Evolutionary conservation across 2,329 filamentous ascomycete species (phyloP).

Genomic region (Fusarium sp.): DNA sequence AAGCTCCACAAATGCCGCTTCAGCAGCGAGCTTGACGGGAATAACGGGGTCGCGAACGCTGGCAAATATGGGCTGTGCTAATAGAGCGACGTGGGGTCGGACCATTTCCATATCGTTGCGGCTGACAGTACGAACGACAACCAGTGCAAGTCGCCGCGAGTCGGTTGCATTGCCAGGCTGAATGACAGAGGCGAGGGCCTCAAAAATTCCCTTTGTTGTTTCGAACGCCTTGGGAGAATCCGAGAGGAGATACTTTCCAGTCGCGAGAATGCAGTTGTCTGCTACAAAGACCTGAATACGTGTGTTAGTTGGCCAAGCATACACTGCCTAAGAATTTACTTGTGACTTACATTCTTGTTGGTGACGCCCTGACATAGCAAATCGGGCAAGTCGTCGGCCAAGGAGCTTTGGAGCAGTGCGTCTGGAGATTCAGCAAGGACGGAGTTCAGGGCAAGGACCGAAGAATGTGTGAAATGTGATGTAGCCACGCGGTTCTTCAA

Average conservation of each 20-base stretch:
- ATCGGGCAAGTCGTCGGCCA: slow-evolving; percentile 79
- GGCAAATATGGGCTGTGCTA: slow-evolving; percentile 88
- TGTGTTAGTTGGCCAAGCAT: background rate
- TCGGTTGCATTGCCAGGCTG: slow-evolving; percentile 83
- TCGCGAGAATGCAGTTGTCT: slow-evolving; percentile 88
- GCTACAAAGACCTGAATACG: slow-evolving; percentile 76
- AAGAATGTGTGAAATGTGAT: slow-evolving; percentile 78
- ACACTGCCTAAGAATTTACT: background rate
- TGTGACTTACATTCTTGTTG: slow-evolving; percentile 74
- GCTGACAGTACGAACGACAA: slow-evolving; percentile 86
- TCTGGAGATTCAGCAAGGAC: slow-evolving; percentile 84
- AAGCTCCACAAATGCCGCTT: slow-evolving; percentile 91
- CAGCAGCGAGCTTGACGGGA: slow-evolving; percentile 93
- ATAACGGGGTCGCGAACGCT: slow-evolving; percentile 92
- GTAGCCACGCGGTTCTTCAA: slow-evolving; percentile 82
- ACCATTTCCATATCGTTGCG: slow-evolving; percentile 83
- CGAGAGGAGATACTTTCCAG: slow-evolving; percentile 87
- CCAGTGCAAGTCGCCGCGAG: slow-evolving; percentile 85
- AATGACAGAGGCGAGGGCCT: slow-evolving; percentile 79
- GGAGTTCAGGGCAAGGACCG: slow-evolving; percentile 88
- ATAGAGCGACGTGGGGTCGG: slow-evolving; percentile 80
- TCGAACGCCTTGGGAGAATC: slow-evolving; percentile 78
- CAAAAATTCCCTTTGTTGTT: slow-evolving; percentile 80
- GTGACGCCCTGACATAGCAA: slow-evolving; percentile 83
- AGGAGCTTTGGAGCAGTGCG: slow-evolving; percentile 71